These are phyloP conservation scores for Leucaena leucocephala DNA, from an alignment of 306 rosid species.

Conservation along the genomic window DNA sequence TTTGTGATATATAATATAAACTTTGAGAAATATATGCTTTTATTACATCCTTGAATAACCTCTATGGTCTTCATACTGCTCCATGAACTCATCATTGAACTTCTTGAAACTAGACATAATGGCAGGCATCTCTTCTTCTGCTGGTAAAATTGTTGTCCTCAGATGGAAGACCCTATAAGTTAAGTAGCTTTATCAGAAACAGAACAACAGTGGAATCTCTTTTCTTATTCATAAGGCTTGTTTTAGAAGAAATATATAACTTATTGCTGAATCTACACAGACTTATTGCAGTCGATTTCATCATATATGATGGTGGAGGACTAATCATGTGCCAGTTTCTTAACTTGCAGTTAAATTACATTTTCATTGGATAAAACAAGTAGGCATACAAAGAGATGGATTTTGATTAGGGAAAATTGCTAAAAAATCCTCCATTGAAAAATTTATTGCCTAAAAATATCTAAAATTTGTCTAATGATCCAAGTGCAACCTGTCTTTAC, in stretches of 20 bases:
- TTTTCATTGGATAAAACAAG: not conserved
- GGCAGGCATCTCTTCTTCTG: conserved; percentile 95
- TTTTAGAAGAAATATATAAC: conserved; percentile 3
- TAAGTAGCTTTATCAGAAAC: conserved; percentile 15
- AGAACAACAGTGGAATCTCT: conserved; percentile 8
- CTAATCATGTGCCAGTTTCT: not conserved
- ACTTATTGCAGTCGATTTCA: no score
- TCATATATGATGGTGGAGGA: not conserved
- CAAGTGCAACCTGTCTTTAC: no score
- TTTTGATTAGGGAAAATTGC: no score
- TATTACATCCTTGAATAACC: conserved; percentile 90
- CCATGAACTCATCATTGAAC: conserved; percentile 97
- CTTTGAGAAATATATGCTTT: conserved; percentile 16
- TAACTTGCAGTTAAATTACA: not conserved
- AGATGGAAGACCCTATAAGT: conserved; percentile 82
- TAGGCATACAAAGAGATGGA: not conserved
- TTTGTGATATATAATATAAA: conserved; percentile 29
- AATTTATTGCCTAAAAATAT: no score
- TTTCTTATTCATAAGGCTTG: conserved; percentile 9
- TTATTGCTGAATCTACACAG: not conserved
- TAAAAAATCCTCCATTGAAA: no score
- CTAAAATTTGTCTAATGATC: no score
- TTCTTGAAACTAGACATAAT: conserved; percentile 91
- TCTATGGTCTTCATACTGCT: conserved; percentile 84
- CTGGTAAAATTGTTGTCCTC: conserved; percentile 98